Conservation (phyloP, 2,329 filamentous ascomycete species). For the Ophiostoma triangulosporum region DNA sequence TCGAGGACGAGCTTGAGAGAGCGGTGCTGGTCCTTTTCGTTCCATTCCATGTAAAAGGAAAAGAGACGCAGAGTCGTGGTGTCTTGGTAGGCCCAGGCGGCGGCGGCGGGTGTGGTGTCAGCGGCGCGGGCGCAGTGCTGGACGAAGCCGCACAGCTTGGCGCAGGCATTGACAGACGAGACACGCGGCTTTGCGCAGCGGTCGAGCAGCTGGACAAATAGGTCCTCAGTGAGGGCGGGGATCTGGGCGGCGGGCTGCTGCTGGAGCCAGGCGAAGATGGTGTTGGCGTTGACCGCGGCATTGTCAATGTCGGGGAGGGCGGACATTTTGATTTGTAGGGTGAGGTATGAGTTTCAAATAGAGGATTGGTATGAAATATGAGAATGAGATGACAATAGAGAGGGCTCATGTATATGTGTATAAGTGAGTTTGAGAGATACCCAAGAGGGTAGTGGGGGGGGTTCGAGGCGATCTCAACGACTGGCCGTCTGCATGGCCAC, state of each 20-base stretch:
- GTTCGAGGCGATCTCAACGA: not conserved
- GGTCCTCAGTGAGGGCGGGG: slow-evolving; percentile 5
- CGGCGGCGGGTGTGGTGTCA: slow-evolving; percentile 24
- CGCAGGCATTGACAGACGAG: slow-evolving; percentile 42
- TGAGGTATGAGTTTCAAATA: not conserved
- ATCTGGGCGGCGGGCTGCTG: slow-evolving; percentile 11
- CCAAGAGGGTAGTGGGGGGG: slow-evolving; percentile 4
- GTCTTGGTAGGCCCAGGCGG: slow-evolving; percentile 37
- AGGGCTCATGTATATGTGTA: no score
- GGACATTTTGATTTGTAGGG: slow-evolving; percentile 3
- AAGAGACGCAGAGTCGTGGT: slow-evolving; percentile 37
- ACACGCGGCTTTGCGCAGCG: slow-evolving; percentile 40
- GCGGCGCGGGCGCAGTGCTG: slow-evolving; percentile 42
- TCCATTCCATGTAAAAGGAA: slow-evolving; percentile 53
- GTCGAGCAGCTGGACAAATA: slow-evolving; percentile 35
- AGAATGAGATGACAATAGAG: not conserved
- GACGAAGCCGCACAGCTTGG: slow-evolving; percentile 48
- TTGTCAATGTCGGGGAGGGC: slow-evolving; percentile 14
- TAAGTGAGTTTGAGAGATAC: slow-evolving; percentile 1
- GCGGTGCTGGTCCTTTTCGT: slow-evolving; percentile 50
- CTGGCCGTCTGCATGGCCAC: not conserved
- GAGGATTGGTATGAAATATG: not conserved
- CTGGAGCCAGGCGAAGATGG: slow-evolving; percentile 17
- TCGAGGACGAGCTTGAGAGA: slow-evolving; percentile 51
- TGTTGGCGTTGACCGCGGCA: slow-evolving; percentile 17